Evolutionary conservation across 2,329 filamentous ascomycete genomes (phyloP).

Genomic region (Arthrobotrys iridis): DNA sequence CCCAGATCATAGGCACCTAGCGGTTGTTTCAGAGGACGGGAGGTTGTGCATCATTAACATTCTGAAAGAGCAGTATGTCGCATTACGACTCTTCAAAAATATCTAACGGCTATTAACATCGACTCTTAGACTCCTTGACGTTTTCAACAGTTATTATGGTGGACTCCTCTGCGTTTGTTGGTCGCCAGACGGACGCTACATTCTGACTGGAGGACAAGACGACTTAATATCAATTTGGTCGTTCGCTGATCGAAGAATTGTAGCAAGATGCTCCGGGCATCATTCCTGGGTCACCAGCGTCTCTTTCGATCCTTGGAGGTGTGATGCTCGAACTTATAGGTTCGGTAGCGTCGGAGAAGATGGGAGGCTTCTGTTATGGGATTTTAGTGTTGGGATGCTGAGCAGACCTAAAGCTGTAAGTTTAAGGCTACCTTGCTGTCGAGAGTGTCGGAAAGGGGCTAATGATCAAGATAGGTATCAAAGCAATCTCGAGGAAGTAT

Average conservation of each 20-base stretch:
- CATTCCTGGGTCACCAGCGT: slow-evolving; percentile 94
- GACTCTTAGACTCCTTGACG: slow-evolving; percentile 75
- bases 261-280: slow-evolving; percentile 93
- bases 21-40: slow-evolving; percentile 90
- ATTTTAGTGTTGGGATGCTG: slow-evolving; percentile 97
- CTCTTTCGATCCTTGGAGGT: slow-evolving; percentile 96
- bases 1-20: slow-evolving; percentile 84
- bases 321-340: slow-evolving; percentile 92
- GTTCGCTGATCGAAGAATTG: slow-evolving; percentile 80
- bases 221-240: slow-evolving; percentile 97
- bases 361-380: slow-evolving; percentile 89
- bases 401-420: slow-evolving; percentile 85
- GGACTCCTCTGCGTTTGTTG: slow-evolving; percentile 93
- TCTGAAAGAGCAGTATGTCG: slow-evolving; percentile 80
- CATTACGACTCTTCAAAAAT: not conserved
- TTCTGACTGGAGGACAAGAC: slow-evolving; percentile 94
- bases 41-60: slow-evolving; percentile 91
- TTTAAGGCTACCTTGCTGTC: slow-evolving; percentile 62
- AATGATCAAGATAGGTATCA: slow-evolving; percentile 50
- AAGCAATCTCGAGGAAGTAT: slow-evolving; percentile 64
- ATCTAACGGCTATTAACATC: not conserved
- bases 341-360: slow-evolving; percentile 97
- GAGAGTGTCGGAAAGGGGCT: not conserved
- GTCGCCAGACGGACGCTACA: slow-evolving; percentile 96
- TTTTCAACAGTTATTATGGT: slow-evolving; percentile 92